Conservation (phyloP, 257 asterid genomes). For the Scutellaria minor region DNA sequence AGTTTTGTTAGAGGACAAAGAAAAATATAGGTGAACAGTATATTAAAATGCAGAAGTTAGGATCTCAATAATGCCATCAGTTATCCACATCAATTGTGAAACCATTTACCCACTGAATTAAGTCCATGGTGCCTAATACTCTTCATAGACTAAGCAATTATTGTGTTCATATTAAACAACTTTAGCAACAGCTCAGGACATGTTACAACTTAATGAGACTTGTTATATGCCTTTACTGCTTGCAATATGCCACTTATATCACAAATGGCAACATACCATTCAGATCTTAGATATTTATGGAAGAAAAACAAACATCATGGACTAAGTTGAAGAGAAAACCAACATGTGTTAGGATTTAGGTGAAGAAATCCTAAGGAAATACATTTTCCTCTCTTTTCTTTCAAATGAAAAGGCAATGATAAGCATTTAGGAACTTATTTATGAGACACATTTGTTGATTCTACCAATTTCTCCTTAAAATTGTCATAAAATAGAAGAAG, state of each 20-base stretch:
- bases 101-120: neutral
- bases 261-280: neutral
- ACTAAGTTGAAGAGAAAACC: neutral
- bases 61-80: slow-evolving; percentile 5
- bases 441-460: too few species aligned
- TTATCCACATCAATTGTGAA: neutral
- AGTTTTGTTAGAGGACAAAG: neutral
- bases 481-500: too few species aligned
- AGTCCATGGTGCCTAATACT: too few species aligned
- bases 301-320: neutral
- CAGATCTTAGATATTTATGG: neutral
- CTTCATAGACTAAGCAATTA: neutral
- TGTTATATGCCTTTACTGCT: too few species aligned
- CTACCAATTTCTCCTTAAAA: too few species aligned
- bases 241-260: too few species aligned
- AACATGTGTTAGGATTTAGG: neutral
- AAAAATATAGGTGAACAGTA: neutral
- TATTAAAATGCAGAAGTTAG: neutral
- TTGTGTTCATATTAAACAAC: neutral
- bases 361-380: too few species aligned
- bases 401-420: too few species aligned
- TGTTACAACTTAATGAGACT: neutral
- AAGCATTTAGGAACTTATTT: too few species aligned
- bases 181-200: neutral
- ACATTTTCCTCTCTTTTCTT: too few species aligned